These are phyloP conservation scores for Linaria vulgaris DNA, from an alignment of 257 asterid genomes.

Conservation along the genomic window DNA sequence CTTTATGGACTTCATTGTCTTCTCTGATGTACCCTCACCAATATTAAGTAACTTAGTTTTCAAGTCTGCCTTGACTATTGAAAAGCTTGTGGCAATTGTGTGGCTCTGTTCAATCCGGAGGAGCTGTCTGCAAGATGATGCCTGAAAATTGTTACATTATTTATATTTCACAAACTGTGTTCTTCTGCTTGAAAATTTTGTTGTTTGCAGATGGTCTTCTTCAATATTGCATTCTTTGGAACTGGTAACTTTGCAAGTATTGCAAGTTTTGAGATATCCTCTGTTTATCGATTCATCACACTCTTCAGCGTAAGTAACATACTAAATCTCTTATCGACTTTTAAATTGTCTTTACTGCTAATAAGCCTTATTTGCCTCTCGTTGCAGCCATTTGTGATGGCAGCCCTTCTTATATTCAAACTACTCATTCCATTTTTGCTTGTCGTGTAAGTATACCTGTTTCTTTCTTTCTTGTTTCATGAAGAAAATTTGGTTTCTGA, in stretches of 20 bases:
- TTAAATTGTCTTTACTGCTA: slow-evolving; percentile 5
- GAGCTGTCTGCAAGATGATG: background rate
- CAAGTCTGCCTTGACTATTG: no score
- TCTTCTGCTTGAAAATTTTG: background rate
- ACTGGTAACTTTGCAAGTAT: slow-evolving; percentile 97
- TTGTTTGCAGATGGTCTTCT: slow-evolving; percentile 76
- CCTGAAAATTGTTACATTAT: background rate
- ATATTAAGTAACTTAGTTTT: no score
- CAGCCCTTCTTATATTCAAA: slow-evolving; percentile 90
- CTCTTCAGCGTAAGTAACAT: slow-evolving; percentile 78
- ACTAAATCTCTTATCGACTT: background rate
- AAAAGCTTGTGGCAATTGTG: no score
- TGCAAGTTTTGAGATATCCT: slow-evolving; percentile 96
- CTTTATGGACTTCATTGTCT: no score
- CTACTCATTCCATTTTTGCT: slow-evolving; percentile 77
- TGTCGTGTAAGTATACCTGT: slow-evolving; percentile 66
- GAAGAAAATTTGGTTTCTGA: background rate
- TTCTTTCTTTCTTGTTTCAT: background rate
- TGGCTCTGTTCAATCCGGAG: no score
- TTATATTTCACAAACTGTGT: background rate
- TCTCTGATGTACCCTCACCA: no score
- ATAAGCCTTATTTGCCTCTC: slow-evolving; percentile 24
- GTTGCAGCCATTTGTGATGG: slow-evolving; percentile 97
- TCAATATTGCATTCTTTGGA: slow-evolving; percentile 96
- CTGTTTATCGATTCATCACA: slow-evolving; percentile 94